These are phyloP conservation scores for Tuber brumale DNA, from an alignment of 495 filamentous ascomycete genomes.

Conservation along the genomic window DNA sequence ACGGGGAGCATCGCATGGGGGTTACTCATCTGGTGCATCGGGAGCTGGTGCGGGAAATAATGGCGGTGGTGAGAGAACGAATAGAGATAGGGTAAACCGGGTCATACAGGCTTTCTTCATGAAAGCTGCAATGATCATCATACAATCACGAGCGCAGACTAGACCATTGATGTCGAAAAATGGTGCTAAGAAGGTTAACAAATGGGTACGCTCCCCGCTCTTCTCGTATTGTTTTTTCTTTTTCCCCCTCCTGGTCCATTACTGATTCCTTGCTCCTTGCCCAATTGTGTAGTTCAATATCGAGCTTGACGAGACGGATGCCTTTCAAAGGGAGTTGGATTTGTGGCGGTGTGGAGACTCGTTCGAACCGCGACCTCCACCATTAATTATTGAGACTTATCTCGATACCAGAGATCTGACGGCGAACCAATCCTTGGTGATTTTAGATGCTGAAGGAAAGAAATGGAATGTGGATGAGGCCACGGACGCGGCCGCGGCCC, in stretches of 20 bases:
- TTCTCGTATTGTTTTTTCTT: conserved; percentile 13
- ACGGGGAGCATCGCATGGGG: conserved; percentile 21
- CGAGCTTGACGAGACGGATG: conserved; percentile 85
- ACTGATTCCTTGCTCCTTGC: conserved; percentile 1
- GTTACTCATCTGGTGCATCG: conserved; percentile 18
- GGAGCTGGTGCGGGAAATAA: conserved; percentile 10
- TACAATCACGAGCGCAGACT: conserved; percentile 68
- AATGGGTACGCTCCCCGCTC: conserved; percentile 69
- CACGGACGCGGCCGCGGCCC: conserved; percentile 56
- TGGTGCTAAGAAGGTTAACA: conserved; percentile 63
- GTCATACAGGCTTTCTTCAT: conserved; percentile 73
- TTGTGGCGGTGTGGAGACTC: conserved; percentile 73
- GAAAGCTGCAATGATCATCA: conserved; percentile 79
- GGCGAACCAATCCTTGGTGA: conserved; percentile 76
- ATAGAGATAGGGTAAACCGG: conserved; percentile 41
- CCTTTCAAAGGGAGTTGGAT: conserved; percentile 68
- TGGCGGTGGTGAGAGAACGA: conserved; percentile 29
- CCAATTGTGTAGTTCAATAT: conserved; percentile 69
- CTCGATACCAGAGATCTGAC: conserved; percentile 74
- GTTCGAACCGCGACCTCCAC: conserved; percentile 69
- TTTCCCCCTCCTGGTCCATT: neutral
- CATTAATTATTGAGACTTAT: conserved; percentile 83
- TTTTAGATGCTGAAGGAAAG: conserved; percentile 81
- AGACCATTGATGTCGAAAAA: conserved; percentile 55
- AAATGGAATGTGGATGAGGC: conserved; percentile 87